Conservation (phyloP, 2,329 filamentous ascomycete genomes). For the Fusarium sp. region DNA sequence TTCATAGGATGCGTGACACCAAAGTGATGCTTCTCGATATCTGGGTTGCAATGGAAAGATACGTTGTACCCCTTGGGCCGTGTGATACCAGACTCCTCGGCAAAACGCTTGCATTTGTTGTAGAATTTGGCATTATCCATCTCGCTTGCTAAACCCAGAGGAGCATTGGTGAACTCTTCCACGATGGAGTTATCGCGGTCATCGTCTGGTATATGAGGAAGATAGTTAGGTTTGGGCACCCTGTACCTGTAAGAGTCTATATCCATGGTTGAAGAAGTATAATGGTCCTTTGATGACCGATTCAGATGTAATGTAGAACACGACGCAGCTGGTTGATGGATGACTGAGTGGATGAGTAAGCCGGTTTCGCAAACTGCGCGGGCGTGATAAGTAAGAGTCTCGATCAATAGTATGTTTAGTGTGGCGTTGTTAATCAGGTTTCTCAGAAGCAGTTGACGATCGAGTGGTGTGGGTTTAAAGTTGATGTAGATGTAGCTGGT, state of each 20-base stretch:
- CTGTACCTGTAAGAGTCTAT: conserved; percentile 63
- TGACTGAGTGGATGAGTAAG: conserved; percentile 13
- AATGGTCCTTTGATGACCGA: background rate
- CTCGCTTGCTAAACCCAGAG: conserved; percentile 62
- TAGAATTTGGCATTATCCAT: conserved; percentile 67
- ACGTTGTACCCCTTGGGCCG: conserved; percentile 88
- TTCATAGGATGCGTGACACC: conserved; percentile 99
- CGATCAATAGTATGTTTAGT: background rate
- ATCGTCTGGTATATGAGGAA: conserved; percentile 64
- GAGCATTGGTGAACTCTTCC: conserved; percentile 60
- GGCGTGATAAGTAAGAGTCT: background rate
- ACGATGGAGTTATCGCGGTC: conserved; percentile 65
- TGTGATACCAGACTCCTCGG: conserved; percentile 75
- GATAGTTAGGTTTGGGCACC: conserved; percentile 69
- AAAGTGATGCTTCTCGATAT: conserved; percentile 97
- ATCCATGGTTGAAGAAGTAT: conserved; percentile 47
- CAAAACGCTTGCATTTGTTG: conserved; percentile 67
- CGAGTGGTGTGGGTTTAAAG: conserved; percentile 6
- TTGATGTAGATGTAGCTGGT: conserved; percentile 28
- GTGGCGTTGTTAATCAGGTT: background rate
- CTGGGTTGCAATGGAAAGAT: conserved; percentile 94
- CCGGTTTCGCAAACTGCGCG: background rate
- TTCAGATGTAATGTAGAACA: conserved; percentile 1
- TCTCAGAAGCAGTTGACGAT: background rate
- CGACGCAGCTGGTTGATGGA: conserved; percentile 13